Percentiles rank a stretch among this genome's conserved stretches.
Evolutionary conservation across 164 flowering plant genomes (phyloP).

Genomic region (Warburgia ugandensis): DNA sequence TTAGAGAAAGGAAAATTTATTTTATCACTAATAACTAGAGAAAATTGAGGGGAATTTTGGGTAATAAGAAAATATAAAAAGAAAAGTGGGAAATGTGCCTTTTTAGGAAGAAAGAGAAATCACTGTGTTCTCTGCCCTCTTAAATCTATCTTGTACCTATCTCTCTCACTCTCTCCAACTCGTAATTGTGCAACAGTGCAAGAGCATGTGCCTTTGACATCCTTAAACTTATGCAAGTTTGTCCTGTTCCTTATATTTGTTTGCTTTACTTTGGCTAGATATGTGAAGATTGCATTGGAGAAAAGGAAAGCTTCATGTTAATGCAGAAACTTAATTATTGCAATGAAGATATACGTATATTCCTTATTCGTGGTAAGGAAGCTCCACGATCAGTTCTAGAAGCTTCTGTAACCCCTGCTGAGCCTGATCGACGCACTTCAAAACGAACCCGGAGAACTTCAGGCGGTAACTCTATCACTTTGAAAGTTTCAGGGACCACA

Average conservation of each 20-base stretch:
- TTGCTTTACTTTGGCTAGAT: constrained; percentile 28
- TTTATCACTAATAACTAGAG: too few relatives aligned
- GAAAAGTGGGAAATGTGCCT: too few relatives aligned
- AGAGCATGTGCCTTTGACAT: not conserved
- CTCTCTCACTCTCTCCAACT: too few relatives aligned
- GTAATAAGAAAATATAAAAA: too few relatives aligned
- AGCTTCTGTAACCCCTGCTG: constrained; percentile 55
- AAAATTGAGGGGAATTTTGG: too few relatives aligned
- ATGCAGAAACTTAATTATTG: constrained; percentile 70
- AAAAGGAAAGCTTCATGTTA: constrained; percentile 77
- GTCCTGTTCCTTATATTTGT: not conserved
- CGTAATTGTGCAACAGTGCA: too few relatives aligned
- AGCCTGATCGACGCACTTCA: constrained; percentile 74
- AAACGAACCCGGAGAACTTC: constrained; percentile 77
- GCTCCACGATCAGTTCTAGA: constrained; percentile 78
- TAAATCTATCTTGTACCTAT: too few relatives aligned
- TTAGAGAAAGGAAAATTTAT: too few relatives aligned
- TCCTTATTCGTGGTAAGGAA: constrained; percentile 78
- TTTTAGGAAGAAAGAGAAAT: too few relatives aligned
- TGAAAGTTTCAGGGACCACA: constrained; percentile 86
- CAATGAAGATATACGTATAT: constrained; percentile 64
- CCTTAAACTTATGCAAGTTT: not conserved
- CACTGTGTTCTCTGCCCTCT: too few relatives aligned
- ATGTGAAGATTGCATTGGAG: constrained; percentile 92
- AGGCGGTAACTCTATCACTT: constrained; percentile 48